Conservation (phyloP, 176 grass and related monocot genomes). For the Musa acuminata region DNA sequence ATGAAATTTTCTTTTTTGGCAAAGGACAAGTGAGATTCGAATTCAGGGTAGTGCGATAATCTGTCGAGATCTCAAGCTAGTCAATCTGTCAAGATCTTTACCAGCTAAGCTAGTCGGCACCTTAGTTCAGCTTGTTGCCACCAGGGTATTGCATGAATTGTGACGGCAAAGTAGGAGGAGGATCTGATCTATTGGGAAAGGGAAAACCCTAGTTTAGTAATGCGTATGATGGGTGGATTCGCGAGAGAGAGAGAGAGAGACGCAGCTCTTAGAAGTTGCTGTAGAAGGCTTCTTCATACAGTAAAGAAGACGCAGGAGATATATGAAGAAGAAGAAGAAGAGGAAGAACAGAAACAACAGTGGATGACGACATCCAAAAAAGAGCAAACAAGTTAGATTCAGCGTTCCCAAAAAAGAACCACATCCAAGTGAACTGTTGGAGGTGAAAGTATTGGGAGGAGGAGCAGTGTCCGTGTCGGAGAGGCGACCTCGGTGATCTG, state of each 20-base stretch:
- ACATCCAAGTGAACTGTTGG: neutral
- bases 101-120: too few species aligned
- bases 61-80: too few species aligned
- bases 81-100: too few species aligned
- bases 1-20: slow-evolving; percentile 2
- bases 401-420: neutral
- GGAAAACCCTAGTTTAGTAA: slow-evolving; percentile 16
- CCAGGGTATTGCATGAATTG: too few species aligned
- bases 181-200: neutral
- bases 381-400: neutral
- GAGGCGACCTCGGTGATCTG: slow-evolving; percentile 67
- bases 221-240: slow-evolving; percentile 1
- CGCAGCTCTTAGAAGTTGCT: neutral
- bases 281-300: neutral
- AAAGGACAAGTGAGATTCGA: too few species aligned
- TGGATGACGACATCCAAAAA: neutral
- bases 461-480: neutral
- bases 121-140: too few species aligned
- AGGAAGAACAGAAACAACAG: neutral
- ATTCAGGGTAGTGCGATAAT: too few species aligned
- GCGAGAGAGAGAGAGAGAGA: slow-evolving; percentile 3
- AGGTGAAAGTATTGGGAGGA: neutral
- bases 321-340: neutral
- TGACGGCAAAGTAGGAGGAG: neutral
- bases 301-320: too few species aligned